Evolutionary conservation across 306 rosid species (phyloP).

Genomic region (Hippophae rhamnoides): DNA sequence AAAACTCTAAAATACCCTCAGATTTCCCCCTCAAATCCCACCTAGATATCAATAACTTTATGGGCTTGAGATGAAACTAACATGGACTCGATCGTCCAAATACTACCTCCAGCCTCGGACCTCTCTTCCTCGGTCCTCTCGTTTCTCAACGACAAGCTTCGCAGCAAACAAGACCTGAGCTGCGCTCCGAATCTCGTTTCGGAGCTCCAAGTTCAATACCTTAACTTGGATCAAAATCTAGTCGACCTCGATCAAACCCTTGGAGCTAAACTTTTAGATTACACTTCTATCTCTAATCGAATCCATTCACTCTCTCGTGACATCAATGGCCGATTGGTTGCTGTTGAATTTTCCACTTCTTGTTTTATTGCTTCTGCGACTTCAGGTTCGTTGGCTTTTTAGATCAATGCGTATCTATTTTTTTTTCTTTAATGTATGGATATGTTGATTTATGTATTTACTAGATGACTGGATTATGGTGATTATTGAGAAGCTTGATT

Average conservation of each 20-base stretch:
- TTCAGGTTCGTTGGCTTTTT: constrained; percentile 7
- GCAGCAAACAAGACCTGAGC: constrained; percentile 21
- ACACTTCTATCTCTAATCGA: constrained; percentile 52
- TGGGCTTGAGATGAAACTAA: background rate
- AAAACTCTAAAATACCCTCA: constrained; percentile 19
- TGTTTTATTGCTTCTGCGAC: constrained; percentile 19
- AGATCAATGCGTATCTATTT: constrained; percentile 26
- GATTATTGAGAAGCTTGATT: background rate
- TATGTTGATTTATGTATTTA: constrained; percentile 3
- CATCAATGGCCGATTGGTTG: constrained; percentile 31
- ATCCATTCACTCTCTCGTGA: constrained; percentile 34
- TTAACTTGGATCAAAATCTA: constrained; percentile 49
- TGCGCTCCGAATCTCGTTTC: constrained; percentile 37
- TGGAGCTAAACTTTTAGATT: constrained; percentile 39
- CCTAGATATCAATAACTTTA: background rate
- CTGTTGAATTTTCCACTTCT: constrained; percentile 39
- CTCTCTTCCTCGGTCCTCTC: constrained; percentile 50
- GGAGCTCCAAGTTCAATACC: constrained; percentile 57
- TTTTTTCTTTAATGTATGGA: background rate
- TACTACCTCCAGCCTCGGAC: constrained; percentile 41
- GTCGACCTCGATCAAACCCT: constrained; percentile 50
- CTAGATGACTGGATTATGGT: too few species aligned
- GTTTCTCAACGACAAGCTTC: constrained; percentile 44
- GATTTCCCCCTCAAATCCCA: constrained; percentile 3
- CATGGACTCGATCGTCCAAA: constrained; percentile 36